Base-by-base conservation (phyloP, 768 basidiomycete species). In the Lentinula boryana region DNA sequence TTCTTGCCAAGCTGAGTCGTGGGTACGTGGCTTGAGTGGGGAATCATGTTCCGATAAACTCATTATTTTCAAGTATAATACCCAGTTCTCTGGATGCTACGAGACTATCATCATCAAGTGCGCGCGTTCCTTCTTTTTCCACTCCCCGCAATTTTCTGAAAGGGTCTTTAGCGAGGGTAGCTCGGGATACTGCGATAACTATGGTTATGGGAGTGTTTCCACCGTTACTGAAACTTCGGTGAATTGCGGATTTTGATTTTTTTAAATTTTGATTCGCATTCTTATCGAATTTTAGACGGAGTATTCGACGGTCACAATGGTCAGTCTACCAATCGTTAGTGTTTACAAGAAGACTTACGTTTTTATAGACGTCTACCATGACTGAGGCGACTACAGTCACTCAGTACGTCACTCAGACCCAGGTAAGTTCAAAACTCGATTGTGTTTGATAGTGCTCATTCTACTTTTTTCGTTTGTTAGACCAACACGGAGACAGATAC, bases 101-200 rank as follows among this genome's bases (percentile, higher is more conserved):
- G 84, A 80, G 52, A 83, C 81, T 21, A 83, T 81, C 62, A 84
- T 87, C 70, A 86, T 88, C 74, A 83, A 77, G 68, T 67, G 69
- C 51, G 55, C 64, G 64, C 62, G 2, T 55, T 63, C 40, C 51
- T 23, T 33, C 44, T 6, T 36, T 48, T 46, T 8, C 27, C 31
- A 5, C 21, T 23, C 13, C 13, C 3, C 27, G 18, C 15, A 4
- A 8, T 18, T 46, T 58, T 40, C 48, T 59, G 48, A 63, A 49
- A 59, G 41, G 13, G 36, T 18, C 33, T 63, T 51, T 44, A 60
- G 63, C 46, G 50, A 64, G 31, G 58, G 61, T 36, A 55, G 61
- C 53, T 61, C 62, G 36, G 68, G 66, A 12, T 68, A 68, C 60
- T 66, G 62, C 27, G 63, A 56, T 44, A 62, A 68, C 48, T 51